Evolutionary conservation across 176 grass and related monocot species (phyloP), one percentile per base, ranked within the genome.

Genomic region (Areca catechu): DNA sequence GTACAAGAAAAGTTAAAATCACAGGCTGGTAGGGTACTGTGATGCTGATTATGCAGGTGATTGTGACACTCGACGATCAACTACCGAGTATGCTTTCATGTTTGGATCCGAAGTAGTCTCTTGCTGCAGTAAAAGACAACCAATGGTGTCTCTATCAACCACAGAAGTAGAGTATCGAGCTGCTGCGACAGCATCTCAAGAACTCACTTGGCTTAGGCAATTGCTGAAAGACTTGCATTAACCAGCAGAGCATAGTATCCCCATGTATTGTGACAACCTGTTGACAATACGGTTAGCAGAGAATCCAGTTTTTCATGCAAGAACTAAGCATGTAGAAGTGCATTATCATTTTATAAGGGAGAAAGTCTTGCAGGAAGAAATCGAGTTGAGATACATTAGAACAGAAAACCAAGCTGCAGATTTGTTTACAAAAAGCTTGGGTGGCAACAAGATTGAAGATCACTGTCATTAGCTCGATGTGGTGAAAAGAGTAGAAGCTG

Each of bases 111-210:
- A 47, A 62, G 57, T 5, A 2, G 7, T 62, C 4, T 62, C 57
- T 24, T 62, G 20, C 12, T 72, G 56, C 7, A 72, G 19, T 6
- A 72, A 72, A 4, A 72, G 37, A 37, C 15, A 62, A 28, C 56
- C 0, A 1, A 62, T 14, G 0, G 1, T 62, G 20, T 72, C 57
- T 0, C 14, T 72, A 6, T 62, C 47, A 5, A 62, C 1, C 2
- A 72, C 6, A 16, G 19, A 62, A 62, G 20, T 4, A 28, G 0
- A 62, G 2, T 53, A 62, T 14, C 19, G n/a, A 50, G 30, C 16
- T 37, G 50, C 50, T 7, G 6, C 51, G 5, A 68, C 37, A 3
- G 7, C 6, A 56, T 23, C 7, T 9, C 30, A 34, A 34, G 7
- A 10, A 34, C 0, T 1, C 1, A 9, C 0, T 1, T 34, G 30